Percentiles rank a stretch among this genome's conserved stretches.
Conservation (phyloP, 2,329 filamentous ascomycete genomes). For the Nakataea oryzae region DNA sequence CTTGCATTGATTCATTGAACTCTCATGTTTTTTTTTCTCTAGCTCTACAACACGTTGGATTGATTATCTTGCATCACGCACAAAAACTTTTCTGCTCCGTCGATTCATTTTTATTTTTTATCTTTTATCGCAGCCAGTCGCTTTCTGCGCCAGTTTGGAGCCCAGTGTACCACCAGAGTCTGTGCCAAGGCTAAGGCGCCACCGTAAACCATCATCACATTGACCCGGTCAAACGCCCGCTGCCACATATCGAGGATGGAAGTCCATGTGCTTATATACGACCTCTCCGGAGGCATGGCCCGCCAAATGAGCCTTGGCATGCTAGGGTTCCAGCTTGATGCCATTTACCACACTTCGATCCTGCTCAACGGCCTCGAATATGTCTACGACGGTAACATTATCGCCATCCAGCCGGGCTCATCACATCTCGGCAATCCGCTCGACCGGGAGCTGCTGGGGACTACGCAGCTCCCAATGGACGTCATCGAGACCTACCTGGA, state of each 20-base stretch:
- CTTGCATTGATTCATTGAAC: no score
- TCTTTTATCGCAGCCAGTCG: neutral
- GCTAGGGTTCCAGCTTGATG: conserved; percentile 62
- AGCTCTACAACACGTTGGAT: no score
- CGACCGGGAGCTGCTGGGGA: conserved; percentile 64
- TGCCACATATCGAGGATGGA: conserved; percentile 43
- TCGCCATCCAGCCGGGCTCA: conserved; percentile 66
- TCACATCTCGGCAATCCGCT: conserved; percentile 84
- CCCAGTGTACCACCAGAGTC: neutral
- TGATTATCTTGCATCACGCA: no score
- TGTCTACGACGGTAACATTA: conserved; percentile 79
- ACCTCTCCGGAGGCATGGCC: conserved; percentile 56
- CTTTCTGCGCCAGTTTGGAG: neutral
- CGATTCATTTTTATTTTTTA: no score
- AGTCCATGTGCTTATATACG: conserved; percentile 68
- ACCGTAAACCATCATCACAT: neutral
- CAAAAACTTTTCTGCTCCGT: neutral
- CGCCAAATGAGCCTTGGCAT: conserved; percentile 41
- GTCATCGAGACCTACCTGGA: conserved; percentile 81
- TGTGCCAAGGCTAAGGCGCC: neutral
- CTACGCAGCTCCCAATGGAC: conserved; percentile 67
- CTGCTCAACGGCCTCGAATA: conserved; percentile 81
- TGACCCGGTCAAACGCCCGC: neutral
- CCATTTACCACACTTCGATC: conserved; percentile 90
- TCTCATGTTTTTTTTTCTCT: no score